phyloP scores from a whole-genome alignment of 1,284 basidiomycete species.

The Mrakiaceae sp. region DNA sequence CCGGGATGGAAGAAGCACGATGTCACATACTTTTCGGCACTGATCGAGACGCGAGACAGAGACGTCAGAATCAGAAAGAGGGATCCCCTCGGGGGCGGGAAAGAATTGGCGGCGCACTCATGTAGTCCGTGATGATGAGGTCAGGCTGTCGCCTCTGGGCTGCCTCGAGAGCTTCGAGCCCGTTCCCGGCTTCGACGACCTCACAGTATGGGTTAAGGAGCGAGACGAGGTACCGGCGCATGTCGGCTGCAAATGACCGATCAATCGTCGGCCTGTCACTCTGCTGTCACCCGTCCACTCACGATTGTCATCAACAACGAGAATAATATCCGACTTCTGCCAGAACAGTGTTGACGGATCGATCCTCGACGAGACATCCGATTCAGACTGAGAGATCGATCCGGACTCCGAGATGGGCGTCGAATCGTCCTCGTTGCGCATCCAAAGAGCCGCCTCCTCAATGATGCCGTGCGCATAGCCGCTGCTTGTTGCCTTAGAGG shows the following conservation, averaged over 20 bases:
- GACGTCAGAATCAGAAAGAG: too few species aligned
- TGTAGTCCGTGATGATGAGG: slow-evolving; percentile 36
- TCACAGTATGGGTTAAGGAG: slow-evolving; percentile 34
- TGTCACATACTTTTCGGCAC: too few species aligned
- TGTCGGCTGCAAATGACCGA: slow-evolving; percentile 21
- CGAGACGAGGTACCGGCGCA: slow-evolving; percentile 30
- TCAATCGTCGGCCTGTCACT: background rate
- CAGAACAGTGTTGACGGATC: slow-evolving; percentile 16
- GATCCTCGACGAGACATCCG: slow-evolving; percentile 2
- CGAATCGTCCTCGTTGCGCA: background rate
- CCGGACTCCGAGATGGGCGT: background rate
- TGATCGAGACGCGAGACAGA: too few species aligned
- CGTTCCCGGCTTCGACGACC: slow-evolving; percentile 36
- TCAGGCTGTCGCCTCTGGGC: slow-evolving; percentile 22
- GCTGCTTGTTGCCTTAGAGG: too few species aligned
- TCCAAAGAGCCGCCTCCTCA: background rate
- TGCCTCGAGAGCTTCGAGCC: slow-evolving; percentile 32
- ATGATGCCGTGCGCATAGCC: background rate
- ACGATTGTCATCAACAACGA: slow-evolving; percentile 16
- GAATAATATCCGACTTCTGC: slow-evolving; percentile 22
- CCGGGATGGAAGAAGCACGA: too few species aligned
- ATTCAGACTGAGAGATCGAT: background rate
- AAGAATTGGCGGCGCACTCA: slow-evolving; percentile 28
- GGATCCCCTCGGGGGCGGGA: too few species aligned
- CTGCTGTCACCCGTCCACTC: background rate